Evolutionary conservation across 2,329 filamentous ascomycete genomes (phyloP), one percentile per base, ranked within the genome.

Genomic region (Zelopaecilomyces penicillatus): DNA sequence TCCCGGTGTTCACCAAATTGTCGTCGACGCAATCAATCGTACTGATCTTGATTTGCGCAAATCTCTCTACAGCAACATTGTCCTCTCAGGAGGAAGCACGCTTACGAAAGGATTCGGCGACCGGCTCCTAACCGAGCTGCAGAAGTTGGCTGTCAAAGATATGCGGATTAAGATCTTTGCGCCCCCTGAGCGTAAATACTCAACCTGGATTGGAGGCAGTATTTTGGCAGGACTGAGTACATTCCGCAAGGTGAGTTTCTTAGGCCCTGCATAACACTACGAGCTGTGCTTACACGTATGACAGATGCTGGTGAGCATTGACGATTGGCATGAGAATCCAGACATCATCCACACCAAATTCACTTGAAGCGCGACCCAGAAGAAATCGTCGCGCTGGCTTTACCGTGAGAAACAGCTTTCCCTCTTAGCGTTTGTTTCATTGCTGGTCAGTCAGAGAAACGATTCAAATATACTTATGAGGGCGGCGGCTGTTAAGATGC

Each of bases 81-180:
- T 98, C 49, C 79, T 98, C 35, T 97, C 91, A 1, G 93, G 93
- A 50, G 93, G 93, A 43, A 95, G 89, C 59, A 98, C 93, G 28
- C 74, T 98, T 61, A 97, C 90, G 56, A 96, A 93, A 70, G 93
- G 93, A 37, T 98, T 98, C 62, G 91, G 91, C 45, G 93, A 97
- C 67, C 80, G 93, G 42, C 71, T 98, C 56, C 74, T 98, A 61
- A 82, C 87, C 55, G 93, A 98, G 69, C 85, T 97, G 54, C 93
- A 96, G 69, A 78, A 84, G 63, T 72, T 97, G 57, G 93, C 93
- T 8, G 89, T 97, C 56, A 96, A 96, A 74, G 93, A 98, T 65
- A 98, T 96, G 91, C 82, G 90, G 59, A 97, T 98, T 72, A 95
- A 96, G 75, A 98, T 98, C 62, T 95, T 95, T 70, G 93, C 93